These are phyloP conservation scores for Lonicera japonica DNA, from an alignment of 129 eudicot species.

Conservation along the genomic window DNA sequence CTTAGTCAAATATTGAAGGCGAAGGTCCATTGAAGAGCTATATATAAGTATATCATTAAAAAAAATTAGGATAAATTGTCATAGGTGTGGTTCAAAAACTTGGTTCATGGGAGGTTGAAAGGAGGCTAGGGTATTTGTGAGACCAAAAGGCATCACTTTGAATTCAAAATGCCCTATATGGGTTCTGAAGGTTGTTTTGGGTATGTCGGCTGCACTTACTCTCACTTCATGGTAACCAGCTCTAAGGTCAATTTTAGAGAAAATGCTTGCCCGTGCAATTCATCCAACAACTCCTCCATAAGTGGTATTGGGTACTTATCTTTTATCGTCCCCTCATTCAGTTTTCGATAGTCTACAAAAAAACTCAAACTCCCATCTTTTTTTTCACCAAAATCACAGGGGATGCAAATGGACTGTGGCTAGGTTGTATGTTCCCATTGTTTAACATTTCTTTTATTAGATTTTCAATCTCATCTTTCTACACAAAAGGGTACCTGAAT, in stretches of 20 bases:
- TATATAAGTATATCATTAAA: constrained; percentile 21
- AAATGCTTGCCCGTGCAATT: background rate
- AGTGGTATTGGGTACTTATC: constrained; percentile 10
- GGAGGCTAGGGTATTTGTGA: constrained; percentile 9
- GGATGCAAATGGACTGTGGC: background rate
- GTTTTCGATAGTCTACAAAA: background rate
- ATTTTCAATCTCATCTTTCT: background rate
- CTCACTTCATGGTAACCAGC: background rate
- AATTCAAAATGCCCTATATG: background rate
- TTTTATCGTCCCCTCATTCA: background rate
- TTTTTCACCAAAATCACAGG: background rate
- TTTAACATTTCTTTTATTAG: background rate
- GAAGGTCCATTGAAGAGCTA: background rate
- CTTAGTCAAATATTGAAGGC: background rate
- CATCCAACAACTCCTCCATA: constrained; percentile 2
- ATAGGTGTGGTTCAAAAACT: background rate
- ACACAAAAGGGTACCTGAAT: background rate
- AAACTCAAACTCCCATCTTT: background rate
- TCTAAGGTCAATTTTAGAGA: background rate
- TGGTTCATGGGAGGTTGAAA: constrained; percentile 9
- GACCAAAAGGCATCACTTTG: constrained; percentile 13
- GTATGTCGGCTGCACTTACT: background rate
- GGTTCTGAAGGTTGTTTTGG: background rate
- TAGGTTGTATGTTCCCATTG: background rate
- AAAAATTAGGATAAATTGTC: constrained; percentile 10